Evolutionary conservation across 2,329 filamentous ascomycete genomes (phyloP), one percentile per base, ranked within the genome.

Genomic region (Didymella sp.): DNA sequence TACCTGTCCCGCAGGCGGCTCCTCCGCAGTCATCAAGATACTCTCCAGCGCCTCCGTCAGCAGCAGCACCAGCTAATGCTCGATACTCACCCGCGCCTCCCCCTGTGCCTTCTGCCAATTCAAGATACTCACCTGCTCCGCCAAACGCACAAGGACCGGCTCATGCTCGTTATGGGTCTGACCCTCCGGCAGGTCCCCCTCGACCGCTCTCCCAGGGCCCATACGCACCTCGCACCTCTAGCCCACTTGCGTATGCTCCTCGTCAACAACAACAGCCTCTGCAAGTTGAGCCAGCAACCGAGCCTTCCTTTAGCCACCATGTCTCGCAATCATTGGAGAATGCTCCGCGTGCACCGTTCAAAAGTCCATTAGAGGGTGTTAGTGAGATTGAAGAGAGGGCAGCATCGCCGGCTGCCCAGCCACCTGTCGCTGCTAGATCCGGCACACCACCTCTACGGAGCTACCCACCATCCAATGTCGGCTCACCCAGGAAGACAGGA

Each of bases 211-310:
- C 76, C 13, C 78, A 85, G 58, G 38, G 38, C 38, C 79, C 83
- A 4, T 88, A 87, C 70, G 83, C 85, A 38, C 86, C 86, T 17
- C 80, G 86, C 53, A 88, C 85, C 6, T 88, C 85, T n/a, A 88
- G 86, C 70, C 86, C 86, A 15, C 77, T 88, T 15, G 85, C 85
- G 28, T 81, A 83, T 46, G 74, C 54, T 42, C 70, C 75, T 24
- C 73, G 77, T 11, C 73, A 73, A 12, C 62, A 64, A 4, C 61
- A 68, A 21, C 61, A 67, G 30, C 47, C 38, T 42, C 22, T 40
- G 11, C 35, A 30, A 28, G 53, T 43, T 35, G 49, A 46, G 28
- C n/a, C 40, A 21, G 12, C 45, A 13, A 40, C 40, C 22, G 56
- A 54, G 19, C 22, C 45, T 17, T 7, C 50, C 1, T 4, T 60